Evolutionary conservation across 306 rosid genomes (phyloP).

Genomic region (Dryas octopetala): DNA sequence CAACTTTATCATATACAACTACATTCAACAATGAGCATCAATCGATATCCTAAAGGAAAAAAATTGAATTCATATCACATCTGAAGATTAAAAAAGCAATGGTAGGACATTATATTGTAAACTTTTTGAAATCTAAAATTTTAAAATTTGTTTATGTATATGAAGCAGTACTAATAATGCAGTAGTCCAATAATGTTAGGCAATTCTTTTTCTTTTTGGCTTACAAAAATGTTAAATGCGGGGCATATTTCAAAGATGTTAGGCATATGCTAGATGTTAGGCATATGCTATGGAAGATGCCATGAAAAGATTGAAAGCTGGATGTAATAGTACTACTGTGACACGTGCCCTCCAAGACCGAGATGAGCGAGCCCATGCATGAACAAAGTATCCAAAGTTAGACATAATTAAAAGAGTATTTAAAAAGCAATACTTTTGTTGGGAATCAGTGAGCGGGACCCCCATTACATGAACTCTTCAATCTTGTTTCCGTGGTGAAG

Average conservation of each 20-base stretch:
- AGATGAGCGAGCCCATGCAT: not conserved
- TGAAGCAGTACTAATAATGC: no score
- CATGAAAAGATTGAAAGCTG: constrained; percentile 22
- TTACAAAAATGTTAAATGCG: not conserved
- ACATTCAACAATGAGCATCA: no score
- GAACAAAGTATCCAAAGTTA: not conserved
- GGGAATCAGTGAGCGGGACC: not conserved
- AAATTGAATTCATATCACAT: no score
- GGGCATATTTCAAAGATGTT: not conserved
- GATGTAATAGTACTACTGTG: constrained; percentile 16
- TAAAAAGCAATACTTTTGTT: not conserved
- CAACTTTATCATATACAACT: no score
- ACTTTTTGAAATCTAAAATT: no score
- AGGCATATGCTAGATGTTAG: constrained; percentile 17
- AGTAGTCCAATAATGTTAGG: no score
- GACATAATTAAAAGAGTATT: not conserved
- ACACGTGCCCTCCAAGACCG: not conserved
- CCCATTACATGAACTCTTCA: not conserved
- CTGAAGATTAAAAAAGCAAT: no score
- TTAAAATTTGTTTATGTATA: no score
- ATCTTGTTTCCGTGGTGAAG: not conserved
- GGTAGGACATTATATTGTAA: no score
- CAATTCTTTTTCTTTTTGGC: not conserved
- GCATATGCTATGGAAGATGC: constrained; percentile 50
- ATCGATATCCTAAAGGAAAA: no score